Conservation (phyloP, 495 filamentous ascomycete genomes). For the Trichoderma erinaceum region DNA sequence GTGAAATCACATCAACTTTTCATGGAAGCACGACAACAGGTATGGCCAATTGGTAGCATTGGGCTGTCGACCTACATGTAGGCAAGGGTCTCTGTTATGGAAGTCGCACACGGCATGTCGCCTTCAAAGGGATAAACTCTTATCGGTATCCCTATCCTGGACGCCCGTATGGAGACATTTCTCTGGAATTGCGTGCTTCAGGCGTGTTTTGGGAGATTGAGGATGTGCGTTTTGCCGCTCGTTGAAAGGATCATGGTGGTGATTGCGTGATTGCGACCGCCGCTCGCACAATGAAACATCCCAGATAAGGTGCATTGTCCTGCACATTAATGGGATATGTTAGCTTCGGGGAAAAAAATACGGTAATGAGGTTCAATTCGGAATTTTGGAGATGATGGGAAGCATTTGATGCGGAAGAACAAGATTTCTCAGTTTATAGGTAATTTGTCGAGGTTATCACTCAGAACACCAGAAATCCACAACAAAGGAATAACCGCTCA, state of each 20-base stretch:
- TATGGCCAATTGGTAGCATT: neutral
- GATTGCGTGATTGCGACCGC: conserved; percentile 5
- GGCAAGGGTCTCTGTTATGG: neutral
- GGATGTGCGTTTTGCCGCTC: neutral
- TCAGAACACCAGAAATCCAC: neutral
- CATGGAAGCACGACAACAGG: neutral
- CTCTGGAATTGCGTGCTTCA: conserved; percentile 3
- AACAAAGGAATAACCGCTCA: neutral
- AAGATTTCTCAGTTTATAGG: too few species aligned
- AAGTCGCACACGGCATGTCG: neutral
- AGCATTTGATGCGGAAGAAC: too few species aligned
- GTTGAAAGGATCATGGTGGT: neutral
- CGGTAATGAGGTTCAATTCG: neutral
- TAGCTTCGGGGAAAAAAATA: neutral
- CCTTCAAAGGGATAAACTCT: neutral
- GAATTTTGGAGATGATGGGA: neutral
- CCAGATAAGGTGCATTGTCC: neutral
- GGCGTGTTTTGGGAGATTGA: neutral
- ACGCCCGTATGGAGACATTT: neutral
- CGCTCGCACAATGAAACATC: conserved; percentile 2
- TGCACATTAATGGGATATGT: neutral
- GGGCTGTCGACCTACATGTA: neutral
- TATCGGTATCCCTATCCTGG: neutral
- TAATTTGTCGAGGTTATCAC: too few species aligned
- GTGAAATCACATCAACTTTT: neutral